phyloP scores from a whole-genome alignment of 495 filamentous ascomycete genomes.

The Daldinia vernicosa region DNA sequence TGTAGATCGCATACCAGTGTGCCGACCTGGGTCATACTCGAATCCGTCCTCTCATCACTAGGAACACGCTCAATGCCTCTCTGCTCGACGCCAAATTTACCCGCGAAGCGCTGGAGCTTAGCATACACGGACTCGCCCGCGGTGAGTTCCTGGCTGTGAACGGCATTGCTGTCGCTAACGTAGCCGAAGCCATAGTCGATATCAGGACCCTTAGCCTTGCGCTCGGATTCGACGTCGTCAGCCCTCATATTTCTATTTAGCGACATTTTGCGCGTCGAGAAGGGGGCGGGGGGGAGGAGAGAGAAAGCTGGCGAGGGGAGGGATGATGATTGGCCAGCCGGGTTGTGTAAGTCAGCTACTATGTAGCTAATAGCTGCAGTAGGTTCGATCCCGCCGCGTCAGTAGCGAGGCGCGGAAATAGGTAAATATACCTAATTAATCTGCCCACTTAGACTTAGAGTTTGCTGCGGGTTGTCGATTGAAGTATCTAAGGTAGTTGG shows the following conservation, averaged over 20 bases:
- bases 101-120: conserved; percentile 74
- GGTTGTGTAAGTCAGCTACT: not conserved
- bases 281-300: not conserved
- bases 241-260: conserved; percentile 4
- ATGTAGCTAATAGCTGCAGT: not conserved
- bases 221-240: conserved; percentile 39
- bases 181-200: conserved; percentile 52
- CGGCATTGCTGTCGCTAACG: conserved; percentile 64
- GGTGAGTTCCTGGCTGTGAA: conserved; percentile 68
- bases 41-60: conserved; percentile 74
- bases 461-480: not conserved
- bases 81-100: conserved; percentile 75
- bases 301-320: not conserved
- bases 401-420: not conserved
- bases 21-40: conserved; percentile 71
- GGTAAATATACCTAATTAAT: not conserved
- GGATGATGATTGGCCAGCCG: not conserved
- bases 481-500: not conserved
- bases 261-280: conserved; percentile 15
- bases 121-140: conserved; percentile 70
- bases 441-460: not conserved
- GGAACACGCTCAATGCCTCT: conserved; percentile 85
- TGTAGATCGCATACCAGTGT: conserved; percentile 69
- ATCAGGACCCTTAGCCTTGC: conserved; percentile 31
- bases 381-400: not conserved